Evolutionary conservation across 495 filamentous ascomycete genomes (phyloP).

Genomic region (Lasiosphaeria miniovina): DNA sequence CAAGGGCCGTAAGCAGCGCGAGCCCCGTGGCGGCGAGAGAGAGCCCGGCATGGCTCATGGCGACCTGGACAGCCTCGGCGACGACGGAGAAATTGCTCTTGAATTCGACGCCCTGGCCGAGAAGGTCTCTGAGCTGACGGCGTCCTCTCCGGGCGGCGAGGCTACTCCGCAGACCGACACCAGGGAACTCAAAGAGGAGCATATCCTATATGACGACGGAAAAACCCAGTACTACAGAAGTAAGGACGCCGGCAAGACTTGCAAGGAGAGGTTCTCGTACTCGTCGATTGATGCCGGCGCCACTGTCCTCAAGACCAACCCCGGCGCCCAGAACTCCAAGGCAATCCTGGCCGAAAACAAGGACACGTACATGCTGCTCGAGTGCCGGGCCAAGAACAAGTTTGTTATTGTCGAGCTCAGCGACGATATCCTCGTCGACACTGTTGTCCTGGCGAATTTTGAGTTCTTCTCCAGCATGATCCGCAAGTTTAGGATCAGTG

Average conservation of each 20-base stretch:
- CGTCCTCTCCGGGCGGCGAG: constrained; percentile 29
- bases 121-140: constrained; percentile 39
- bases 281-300: constrained; percentile 96
- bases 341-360: constrained; percentile 93
- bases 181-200: constrained; percentile 42
- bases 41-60: constrained; percentile 29
- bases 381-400: constrained; percentile 83
- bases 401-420: constrained; percentile 84
- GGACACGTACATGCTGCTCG: constrained; percentile 96
- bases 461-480: constrained; percentile 99
- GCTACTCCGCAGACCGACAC: constrained; percentile 31
- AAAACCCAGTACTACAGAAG: constrained; percentile 58
- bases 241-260: constrained; percentile 93
- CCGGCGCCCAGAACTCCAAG: constrained; percentile 76
- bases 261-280: constrained; percentile 87
- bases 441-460: constrained; percentile 92
- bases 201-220: constrained; percentile 43
- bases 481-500: constrained; percentile 80
- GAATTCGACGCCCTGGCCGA: constrained; percentile 68
- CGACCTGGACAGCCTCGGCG: constrained; percentile 58
- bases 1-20: constrained; percentile 43
- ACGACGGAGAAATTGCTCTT: constrained; percentile 87
- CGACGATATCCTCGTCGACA: constrained; percentile 94
- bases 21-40: constrained; percentile 26
- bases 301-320: constrained; percentile 86